A percentile compares a stretch with the other conserved stretches of the same genome.
These are phyloP conservation scores for Evansstolkia leycettana DNA, from an alignment of 495 filamentous ascomycete species.

Conservation along the genomic window DNA sequence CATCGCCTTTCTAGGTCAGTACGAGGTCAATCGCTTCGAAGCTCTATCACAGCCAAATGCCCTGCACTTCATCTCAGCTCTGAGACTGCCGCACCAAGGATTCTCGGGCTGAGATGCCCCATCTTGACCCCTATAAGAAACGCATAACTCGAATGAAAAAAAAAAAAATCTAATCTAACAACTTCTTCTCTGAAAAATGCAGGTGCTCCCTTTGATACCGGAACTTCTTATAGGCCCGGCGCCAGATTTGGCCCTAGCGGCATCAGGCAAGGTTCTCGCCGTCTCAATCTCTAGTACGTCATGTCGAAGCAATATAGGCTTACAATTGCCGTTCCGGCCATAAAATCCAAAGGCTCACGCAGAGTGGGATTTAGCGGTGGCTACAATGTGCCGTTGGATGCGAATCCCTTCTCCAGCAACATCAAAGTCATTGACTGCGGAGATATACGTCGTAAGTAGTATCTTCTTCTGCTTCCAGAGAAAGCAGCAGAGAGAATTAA, in stretches of 20 bases:
- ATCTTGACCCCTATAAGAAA: too few relatives aligned
- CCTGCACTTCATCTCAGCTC: not conserved
- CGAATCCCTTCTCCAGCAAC: conserved; percentile 54
- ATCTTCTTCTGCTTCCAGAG: conserved; percentile 11
- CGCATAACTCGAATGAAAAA: too few relatives aligned
- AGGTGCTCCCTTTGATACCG: conserved; percentile 54
- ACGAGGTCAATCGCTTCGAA: too few relatives aligned
- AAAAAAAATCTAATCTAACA: too few relatives aligned
- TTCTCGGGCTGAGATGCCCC: too few relatives aligned
- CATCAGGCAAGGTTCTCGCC: conserved; percentile 68
- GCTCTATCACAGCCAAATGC: not conserved
- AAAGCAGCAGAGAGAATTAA: too few relatives aligned
- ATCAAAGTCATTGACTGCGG: conserved; percentile 64
- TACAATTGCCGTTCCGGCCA: not conserved
- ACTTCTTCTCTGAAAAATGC: not conserved
- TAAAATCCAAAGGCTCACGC: conserved; percentile 36
- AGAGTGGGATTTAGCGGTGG: conserved; percentile 44
- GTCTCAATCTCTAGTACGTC: conserved; percentile 55
- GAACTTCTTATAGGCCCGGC: conserved; percentile 68
- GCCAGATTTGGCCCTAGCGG: conserved; percentile 73
- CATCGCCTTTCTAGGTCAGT: conserved; percentile 64
- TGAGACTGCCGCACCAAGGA: too few relatives aligned
- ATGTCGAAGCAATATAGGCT: not conserved
- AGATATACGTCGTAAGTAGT: conserved; percentile 61
- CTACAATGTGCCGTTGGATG: conserved; percentile 47